Base-by-base conservation (phyloP, 2,329 filamentous ascomycete genomes). In the Teratosphaeria viscida region DNA sequence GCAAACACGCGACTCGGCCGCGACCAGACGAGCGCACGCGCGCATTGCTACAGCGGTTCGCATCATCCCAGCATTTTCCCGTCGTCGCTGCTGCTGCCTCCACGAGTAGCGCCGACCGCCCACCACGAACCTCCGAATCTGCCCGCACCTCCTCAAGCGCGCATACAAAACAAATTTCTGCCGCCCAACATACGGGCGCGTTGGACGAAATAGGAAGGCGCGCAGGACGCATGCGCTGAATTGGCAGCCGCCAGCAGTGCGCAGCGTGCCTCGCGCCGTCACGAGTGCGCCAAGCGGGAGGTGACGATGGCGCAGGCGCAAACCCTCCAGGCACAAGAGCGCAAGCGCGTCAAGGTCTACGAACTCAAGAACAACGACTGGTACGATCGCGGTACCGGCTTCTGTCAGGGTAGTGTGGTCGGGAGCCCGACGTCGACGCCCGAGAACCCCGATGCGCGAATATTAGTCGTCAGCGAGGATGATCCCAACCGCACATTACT, bases 361-460 rank as follows among this genome's bases (percentile, higher is more conserved):
- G 94, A 97, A 80, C 83, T 99, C 70, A 90, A 90, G 75, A 91
- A 96, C 78, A 96, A 95, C 82, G 94, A 97, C 84, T 99, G 94
- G 94, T 96, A 92, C 74, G 94, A 99, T 77, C 84, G 92, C 71
- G 94, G 94, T 65, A 99, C 94, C 55, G 94, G 94, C 63, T 96
- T 96, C 75, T 97, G 94, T 75, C 89, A 85, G 61, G 91, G 92
- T 55, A 82, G 85, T 65, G 83, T 88, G 65, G 77, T 86, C 64
- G 82, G 85, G 74, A 55, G 57, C 11, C 62, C 65, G 35, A 62
- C 65, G 43, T 61, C 62, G 39, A 59, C 79, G 62, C 77, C 88
- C 75, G 90, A 92, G 54, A 63, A 64, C 35, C 67, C 66, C 75
- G 90, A 95, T 72, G 89, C 91, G 58, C 85, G 87, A 71, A 92